Conservation (phyloP, 208 protist species). For the Crithidia fasciculata region DNA sequence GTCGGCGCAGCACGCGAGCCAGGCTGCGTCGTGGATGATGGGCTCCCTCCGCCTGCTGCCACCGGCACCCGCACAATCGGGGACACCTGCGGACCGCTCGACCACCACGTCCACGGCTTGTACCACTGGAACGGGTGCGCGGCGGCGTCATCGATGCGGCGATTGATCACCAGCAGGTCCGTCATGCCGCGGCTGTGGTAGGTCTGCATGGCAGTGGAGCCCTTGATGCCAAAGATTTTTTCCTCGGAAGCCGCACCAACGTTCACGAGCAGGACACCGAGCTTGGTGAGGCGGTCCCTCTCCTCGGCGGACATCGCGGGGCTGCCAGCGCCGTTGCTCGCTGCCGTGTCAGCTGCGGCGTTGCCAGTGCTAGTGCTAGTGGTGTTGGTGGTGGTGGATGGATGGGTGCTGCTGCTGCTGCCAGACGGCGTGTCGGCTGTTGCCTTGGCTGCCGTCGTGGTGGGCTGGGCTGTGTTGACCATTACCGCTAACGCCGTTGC, state of each 20-base stretch:
- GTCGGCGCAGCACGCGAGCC: slow-evolving; percentile 26
- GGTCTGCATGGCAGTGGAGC: slow-evolving; percentile 36
- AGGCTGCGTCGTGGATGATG: no score
- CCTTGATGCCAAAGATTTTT: slow-evolving; percentile 51
- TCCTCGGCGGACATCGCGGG: slow-evolving; percentile 32
- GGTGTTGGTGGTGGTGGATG: neutral
- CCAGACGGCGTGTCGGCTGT: neutral
- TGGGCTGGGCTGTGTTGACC: neutral
- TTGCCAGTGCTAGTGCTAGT: neutral
- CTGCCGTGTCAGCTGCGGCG: neutral
- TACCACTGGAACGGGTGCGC: slow-evolving; percentile 58
- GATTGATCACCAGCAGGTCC: slow-evolving; percentile 74
- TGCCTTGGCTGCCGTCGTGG: neutral
- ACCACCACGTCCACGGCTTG: slow-evolving; percentile 80
- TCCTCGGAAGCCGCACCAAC: slow-evolving; percentile 56
- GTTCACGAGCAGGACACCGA: slow-evolving; percentile 70
- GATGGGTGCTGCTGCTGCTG: neutral
- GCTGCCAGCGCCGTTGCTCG: neutral
- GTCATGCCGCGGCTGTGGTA: slow-evolving; percentile 26
- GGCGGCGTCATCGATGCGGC: slow-evolving; percentile 46
- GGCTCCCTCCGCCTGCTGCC: no score
- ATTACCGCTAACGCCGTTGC: neutral
- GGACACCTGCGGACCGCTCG: slow-evolving; percentile 50
- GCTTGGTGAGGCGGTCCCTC: slow-evolving; percentile 48
- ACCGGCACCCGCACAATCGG: slow-evolving; percentile 31